phyloP scores from a whole-genome alignment of 1,284 basidiomycete species.

The Neolentinus lepideus region DNA sequence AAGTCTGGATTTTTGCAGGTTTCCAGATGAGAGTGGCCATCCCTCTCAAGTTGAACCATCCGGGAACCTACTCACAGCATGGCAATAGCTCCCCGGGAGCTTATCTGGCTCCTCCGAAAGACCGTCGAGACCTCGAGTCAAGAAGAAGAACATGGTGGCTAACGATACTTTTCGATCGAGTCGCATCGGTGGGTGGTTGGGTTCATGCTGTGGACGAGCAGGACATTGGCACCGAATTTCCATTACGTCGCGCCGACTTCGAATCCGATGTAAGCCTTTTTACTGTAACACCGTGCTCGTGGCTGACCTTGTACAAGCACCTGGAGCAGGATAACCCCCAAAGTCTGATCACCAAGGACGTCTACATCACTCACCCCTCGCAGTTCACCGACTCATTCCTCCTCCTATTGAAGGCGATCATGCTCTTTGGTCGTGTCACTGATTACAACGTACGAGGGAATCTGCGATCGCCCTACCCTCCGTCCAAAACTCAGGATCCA shows the following conservation, averaged over 20 bases:
- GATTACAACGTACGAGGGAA: slow-evolving; percentile 74
- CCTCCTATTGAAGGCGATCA: slow-evolving; percentile 70
- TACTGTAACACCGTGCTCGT: neutral
- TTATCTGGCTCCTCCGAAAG: slow-evolving; percentile 72
- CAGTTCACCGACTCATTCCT: slow-evolving; percentile 75
- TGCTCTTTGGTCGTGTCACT: slow-evolving; percentile 77
- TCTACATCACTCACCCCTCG: slow-evolving; percentile 62
- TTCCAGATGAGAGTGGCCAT: slow-evolving; percentile 82
- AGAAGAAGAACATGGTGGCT: slow-evolving; percentile 83
- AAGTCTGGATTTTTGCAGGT: slow-evolving; percentile 83
- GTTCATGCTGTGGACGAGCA: slow-evolving; percentile 74
- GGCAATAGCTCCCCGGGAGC: slow-evolving; percentile 61
- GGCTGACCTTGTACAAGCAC: slow-evolving; percentile 26
- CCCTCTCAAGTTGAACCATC: slow-evolving; percentile 75
- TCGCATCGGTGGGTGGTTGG: slow-evolving; percentile 85
- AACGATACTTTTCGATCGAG: slow-evolving; percentile 77
- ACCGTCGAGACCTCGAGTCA: slow-evolving; percentile 64
- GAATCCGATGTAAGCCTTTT: slow-evolving; percentile 50
- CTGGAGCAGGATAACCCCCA: slow-evolving; percentile 64
- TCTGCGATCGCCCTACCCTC: slow-evolving; percentile 48
- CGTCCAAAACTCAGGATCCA: slow-evolving; percentile 62
- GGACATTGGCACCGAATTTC: slow-evolving; percentile 76
- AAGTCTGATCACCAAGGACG: slow-evolving; percentile 49
- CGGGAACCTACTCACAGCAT: slow-evolving; percentile 69
- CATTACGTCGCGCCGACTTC: slow-evolving; percentile 65